These are phyloP conservation scores for Hyphodiscus hymeniophilus DNA, from an alignment of 495 filamentous ascomycete genomes.

Conservation along the genomic window DNA sequence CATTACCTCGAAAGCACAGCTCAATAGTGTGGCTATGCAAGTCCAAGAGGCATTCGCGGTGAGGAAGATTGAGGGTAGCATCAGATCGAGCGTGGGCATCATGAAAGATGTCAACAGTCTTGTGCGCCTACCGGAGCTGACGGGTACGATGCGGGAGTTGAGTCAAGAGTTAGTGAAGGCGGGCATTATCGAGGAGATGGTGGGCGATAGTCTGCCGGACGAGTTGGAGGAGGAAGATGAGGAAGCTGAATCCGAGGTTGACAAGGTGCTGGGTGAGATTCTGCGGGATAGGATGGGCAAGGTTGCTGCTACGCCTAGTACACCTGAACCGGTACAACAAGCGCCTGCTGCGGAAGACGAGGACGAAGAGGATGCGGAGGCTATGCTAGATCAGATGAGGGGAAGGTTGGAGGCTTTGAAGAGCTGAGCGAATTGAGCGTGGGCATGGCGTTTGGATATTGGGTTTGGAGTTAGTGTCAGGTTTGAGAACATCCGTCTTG, in stretches of 20 bases:
- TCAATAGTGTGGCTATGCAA: constrained; percentile 94
- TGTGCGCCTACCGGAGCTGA: constrained; percentile 76
- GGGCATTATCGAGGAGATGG: constrained; percentile 97
- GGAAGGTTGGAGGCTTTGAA: constrained; percentile 83
- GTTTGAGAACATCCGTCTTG: neutral
- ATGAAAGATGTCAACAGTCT: constrained; percentile 96
- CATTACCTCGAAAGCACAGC: constrained; percentile 79
- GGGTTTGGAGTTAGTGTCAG: neutral
- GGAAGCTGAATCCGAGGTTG: constrained; percentile 84
- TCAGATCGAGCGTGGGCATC: constrained; percentile 76
- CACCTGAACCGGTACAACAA: constrained; percentile 38
- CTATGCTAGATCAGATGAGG: constrained; percentile 87
- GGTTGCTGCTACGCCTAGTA: constrained; percentile 48
- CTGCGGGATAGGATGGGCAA: constrained; percentile 72
- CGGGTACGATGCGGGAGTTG: constrained; percentile 83
- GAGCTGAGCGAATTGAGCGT: constrained; percentile 45
- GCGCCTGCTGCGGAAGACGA: constrained; percentile 39
- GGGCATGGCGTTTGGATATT: neutral
- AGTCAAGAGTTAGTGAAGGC: constrained; percentile 83
- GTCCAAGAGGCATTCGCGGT: constrained; percentile 94
- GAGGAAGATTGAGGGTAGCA: constrained; percentile 91
- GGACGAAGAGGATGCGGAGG: constrained; percentile 78
- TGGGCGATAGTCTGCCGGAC: constrained; percentile 75
- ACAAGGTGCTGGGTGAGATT: constrained; percentile 86
- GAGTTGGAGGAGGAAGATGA: constrained; percentile 66